Percentiles rank a stretch among this genome's conserved stretches.
Evolutionary conservation across 1,284 basidiomycete species (phyloP).

Genomic region (Wallemia mellicola): DNA sequence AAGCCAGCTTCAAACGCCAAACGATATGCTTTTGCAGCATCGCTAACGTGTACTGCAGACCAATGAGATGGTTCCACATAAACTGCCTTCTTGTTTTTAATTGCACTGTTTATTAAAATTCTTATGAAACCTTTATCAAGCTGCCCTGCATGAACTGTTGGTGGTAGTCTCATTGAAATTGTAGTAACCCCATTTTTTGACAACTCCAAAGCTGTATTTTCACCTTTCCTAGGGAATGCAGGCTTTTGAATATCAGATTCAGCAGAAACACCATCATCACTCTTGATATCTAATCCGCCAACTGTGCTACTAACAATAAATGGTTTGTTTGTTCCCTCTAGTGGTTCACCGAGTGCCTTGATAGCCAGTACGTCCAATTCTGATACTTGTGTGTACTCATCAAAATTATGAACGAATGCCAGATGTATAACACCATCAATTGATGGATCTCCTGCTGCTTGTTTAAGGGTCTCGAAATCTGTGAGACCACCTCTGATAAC

Average conservation of each 20-base stretch:
- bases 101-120: background rate
- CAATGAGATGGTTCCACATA: background rate
- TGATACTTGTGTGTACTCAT: conserved; percentile 3
- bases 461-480: conserved; percentile 8
- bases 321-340: conserved; percentile 7
- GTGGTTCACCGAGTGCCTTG: conserved; percentile 5
- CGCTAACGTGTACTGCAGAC: background rate
- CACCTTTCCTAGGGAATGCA: background rate
- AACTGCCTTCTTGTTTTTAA: background rate
- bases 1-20: background rate
- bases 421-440: conserved; percentile 8
- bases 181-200: background rate
- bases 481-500: conserved; percentile 6
- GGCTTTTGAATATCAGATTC: background rate
- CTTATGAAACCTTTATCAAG: background rate
- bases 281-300: conserved; percentile 1
- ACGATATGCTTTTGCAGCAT: background rate
- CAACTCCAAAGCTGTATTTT: background rate
- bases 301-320: conserved; percentile 6
- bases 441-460: background rate
- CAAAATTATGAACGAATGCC: conserved; percentile 10
- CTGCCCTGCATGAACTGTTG: background rate
- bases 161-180: background rate
- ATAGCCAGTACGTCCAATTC: conserved; percentile 6
- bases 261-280: background rate